A percentile compares a stretch with the other conserved stretches of the same genome.
These are phyloP conservation scores for Pezicula carpinea DNA, from an alignment of 2,329 filamentous ascomycete genomes.

Conservation along the genomic window DNA sequence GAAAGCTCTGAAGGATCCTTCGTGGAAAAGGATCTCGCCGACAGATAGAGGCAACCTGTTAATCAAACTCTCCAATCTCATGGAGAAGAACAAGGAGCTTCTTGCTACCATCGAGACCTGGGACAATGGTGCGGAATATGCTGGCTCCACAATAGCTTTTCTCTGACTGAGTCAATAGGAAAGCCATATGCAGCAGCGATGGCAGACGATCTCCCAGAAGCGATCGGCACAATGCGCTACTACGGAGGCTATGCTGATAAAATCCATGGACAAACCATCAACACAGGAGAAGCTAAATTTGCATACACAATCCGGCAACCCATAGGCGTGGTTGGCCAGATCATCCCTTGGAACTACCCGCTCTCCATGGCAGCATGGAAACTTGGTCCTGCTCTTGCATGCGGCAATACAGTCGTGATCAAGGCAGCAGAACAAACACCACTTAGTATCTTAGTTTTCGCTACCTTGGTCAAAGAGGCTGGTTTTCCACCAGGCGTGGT, in stretches of 20 bases:
- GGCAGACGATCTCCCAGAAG: conserved; percentile 55
- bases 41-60: conserved; percentile 64
- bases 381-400: conserved; percentile 60
- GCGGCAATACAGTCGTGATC: conserved; percentile 54
- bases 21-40: conserved; percentile 60
- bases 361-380: conserved; percentile 71
- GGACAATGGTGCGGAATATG: conserved; percentile 54
- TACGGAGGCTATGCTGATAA: conserved; percentile 76
- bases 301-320: conserved; percentile 72
- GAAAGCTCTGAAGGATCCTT: conserved; percentile 56
- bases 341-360: conserved; percentile 77
- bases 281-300: conserved; percentile 61
- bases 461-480: conserved; percentile 60
- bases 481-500: conserved; percentile 72
- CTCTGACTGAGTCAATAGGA: conserved; percentile 39
- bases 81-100: conserved; percentile 57
- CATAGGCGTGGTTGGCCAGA: conserved; percentile 66
- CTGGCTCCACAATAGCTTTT: conserved; percentile 30
- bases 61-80: conserved; percentile 61
- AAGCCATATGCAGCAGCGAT: conserved; percentile 65
- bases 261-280: conserved; percentile 67
- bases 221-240: conserved; percentile 59
- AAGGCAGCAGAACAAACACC: conserved; percentile 63
- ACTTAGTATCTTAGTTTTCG: conserved; percentile 57
- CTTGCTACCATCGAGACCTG: conserved; percentile 57